Percentiles rank a stretch among this genome's conserved stretches.
Conservation (phyloP, 345 rosid genomes). For the Crucihimalaya himalaica region DNA sequence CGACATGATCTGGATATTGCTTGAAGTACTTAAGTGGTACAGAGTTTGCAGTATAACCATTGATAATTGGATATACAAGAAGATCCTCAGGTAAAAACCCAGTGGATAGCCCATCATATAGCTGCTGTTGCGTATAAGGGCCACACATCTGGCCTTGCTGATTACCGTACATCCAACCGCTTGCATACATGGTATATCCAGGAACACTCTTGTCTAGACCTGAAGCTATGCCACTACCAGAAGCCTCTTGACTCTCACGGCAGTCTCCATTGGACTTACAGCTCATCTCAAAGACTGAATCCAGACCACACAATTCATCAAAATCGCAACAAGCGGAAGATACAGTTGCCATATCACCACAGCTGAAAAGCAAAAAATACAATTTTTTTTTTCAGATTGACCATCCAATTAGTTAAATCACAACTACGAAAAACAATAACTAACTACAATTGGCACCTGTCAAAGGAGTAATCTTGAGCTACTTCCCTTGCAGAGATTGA, state of each 20-base stretch:
- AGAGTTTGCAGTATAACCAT: constrained; percentile 58
- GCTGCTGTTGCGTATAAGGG: constrained; percentile 84
- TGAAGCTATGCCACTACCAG: constrained; percentile 46
- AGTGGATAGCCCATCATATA: constrained; percentile 73
- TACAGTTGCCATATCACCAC: constrained; percentile 33
- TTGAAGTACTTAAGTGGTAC: constrained; percentile 83
- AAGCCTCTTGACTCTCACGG: constrained; percentile 50
- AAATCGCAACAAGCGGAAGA: constrained; percentile 42
- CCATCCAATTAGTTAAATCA: not conserved
- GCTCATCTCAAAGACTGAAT: constrained; percentile 50
- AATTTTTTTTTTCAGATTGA: constrained; percentile 1
- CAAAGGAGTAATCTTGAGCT: constrained; percentile 39
- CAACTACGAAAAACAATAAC: not conserved
- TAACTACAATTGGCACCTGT: constrained; percentile 40
- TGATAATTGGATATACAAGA: constrained; percentile 75
- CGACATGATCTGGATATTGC: constrained; percentile 87
- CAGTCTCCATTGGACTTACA: constrained; percentile 66
- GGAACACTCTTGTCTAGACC: constrained; percentile 44
- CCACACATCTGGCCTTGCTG: constrained; percentile 92
- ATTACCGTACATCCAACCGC: constrained; percentile 89
- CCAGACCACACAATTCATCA: constrained; percentile 45
- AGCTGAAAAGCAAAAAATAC: constrained; percentile 38
- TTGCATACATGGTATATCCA: constrained; percentile 50
- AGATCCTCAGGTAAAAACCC: constrained; percentile 89
- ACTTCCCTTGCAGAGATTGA: constrained; percentile 32